phyloP scores from a whole-genome alignment of 2,329 filamentous ascomycete species.

The Xylaria sp. region DNA sequence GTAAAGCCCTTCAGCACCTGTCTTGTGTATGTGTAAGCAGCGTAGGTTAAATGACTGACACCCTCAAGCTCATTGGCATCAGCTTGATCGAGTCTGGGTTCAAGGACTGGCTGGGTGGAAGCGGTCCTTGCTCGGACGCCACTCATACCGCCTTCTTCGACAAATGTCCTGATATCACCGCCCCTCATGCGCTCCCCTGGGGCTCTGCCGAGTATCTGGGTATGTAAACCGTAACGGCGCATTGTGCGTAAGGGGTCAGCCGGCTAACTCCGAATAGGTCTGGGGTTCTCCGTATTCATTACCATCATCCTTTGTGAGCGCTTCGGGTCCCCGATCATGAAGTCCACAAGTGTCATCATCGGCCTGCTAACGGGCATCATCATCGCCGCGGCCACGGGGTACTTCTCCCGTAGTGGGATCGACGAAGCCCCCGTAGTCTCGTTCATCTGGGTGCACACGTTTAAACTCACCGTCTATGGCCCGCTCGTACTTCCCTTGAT shows the following conservation, averaged over 20 bases:
- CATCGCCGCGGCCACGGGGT: conserved; percentile 79
- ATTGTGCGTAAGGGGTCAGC: not conserved
- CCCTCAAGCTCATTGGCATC: conserved; percentile 71
- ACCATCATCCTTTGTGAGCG: conserved; percentile 84
- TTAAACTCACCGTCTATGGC: conserved; percentile 76
- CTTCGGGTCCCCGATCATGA: conserved; percentile 86
- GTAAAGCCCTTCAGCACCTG: not conserved
- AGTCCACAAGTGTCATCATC: conserved; percentile 78
- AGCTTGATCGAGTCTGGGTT: conserved; percentile 77
- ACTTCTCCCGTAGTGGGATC: conserved; percentile 80
- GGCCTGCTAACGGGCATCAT: conserved; percentile 81
- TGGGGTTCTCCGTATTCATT: conserved; percentile 82
- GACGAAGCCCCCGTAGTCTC: conserved; percentile 75
- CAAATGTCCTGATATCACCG: conserved; percentile 72
- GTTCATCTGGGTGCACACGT: conserved; percentile 84
- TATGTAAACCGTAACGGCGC: conserved; percentile 18
- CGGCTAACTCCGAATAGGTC: conserved; percentile 48
- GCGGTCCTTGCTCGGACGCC: conserved; percentile 66
- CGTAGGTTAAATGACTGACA: not conserved
- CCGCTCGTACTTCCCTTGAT: conserved; percentile 78
- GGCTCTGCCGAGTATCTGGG: conserved; percentile 81
- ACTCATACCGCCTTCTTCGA: conserved; percentile 65
- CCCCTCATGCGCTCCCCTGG: conserved; percentile 79
- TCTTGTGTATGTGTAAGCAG: not conserved
- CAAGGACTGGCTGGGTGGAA: conserved; percentile 81